Percentiles rank a stretch among this genome's conserved stretches.
phyloP scores from a whole-genome alignment of 768 basidiomycete species.

The Tulasnella calospora region DNA sequence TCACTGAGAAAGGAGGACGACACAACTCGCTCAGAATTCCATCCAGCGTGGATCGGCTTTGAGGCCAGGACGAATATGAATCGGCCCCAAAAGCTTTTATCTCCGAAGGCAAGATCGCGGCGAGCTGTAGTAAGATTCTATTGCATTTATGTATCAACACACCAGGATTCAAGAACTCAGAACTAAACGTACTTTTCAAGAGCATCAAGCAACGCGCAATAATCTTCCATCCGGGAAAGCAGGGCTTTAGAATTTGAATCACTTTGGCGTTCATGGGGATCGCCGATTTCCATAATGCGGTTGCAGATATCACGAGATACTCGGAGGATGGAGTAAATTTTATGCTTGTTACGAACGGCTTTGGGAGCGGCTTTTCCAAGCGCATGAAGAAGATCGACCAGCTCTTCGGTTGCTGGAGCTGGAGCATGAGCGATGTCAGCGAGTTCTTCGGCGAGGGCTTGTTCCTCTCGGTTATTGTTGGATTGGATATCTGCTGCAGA shows the following conservation, averaged over 20 bases:
- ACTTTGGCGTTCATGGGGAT: not conserved
- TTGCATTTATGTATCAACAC: not conserved
- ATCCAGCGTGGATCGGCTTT: not conserved
- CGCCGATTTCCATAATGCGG: not conserved
- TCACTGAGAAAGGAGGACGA: not conserved
- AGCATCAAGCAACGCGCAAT: not conserved
- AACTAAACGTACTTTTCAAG: not conserved
- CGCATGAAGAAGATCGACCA: not conserved
- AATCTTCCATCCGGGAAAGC: not conserved
- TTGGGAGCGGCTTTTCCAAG: not conserved
- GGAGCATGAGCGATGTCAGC: not conserved
- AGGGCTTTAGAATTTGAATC: not conserved
- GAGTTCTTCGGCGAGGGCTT: no score
- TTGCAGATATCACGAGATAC: not conserved
- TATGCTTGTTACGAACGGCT: not conserved
- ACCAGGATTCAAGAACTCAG: not conserved
- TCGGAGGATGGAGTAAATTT: not conserved
- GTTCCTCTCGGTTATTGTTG: no score
- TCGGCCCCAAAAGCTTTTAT: not conserved
- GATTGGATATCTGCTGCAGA: no score
- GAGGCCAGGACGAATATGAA: not conserved
- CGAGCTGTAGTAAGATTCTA: not conserved
- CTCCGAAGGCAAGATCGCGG: not conserved
- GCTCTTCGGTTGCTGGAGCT: not conserved
- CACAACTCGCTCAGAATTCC: not conserved